These are phyloP conservation scores for Sporisorium scitamineum DNA, from an alignment of 1,284 basidiomycete species.

Conservation along the genomic window DNA sequence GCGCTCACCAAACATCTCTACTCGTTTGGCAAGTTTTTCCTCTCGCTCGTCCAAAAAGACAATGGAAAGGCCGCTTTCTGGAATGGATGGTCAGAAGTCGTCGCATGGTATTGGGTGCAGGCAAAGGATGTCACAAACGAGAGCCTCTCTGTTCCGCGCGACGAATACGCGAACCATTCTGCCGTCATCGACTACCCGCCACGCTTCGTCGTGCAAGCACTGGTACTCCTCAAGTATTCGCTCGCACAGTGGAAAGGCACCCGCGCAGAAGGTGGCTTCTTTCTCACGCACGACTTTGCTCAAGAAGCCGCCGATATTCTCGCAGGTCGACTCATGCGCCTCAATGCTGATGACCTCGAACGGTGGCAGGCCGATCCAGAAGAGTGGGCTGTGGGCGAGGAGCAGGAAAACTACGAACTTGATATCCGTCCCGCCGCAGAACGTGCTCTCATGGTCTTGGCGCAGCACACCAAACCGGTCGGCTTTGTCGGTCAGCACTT, in stretches of 20 bases:
- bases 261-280: slow-evolving; percentile 39
- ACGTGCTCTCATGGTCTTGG: slow-evolving; percentile 58
- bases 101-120: slow-evolving; percentile 65
- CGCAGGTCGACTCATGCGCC: slow-evolving; percentile 57
- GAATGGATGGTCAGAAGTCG: slow-evolving; percentile 65
- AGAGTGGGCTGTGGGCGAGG: slow-evolving; percentile 62
- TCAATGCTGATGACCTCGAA: slow-evolving; percentile 59
- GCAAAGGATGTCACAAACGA: slow-evolving; percentile 45
- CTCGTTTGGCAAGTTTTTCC: slow-evolving; percentile 65
- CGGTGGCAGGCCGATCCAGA: slow-evolving; percentile 63
- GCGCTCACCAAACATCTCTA: slow-evolving; percentile 65
- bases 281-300: slow-evolving; percentile 55
- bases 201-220: slow-evolving; percentile 63
- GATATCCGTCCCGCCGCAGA: slow-evolving; percentile 67
- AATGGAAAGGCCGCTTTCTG: slow-evolving; percentile 63
- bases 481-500: slow-evolving; percentile 57
- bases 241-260: slow-evolving; percentile 61
- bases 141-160: slow-evolving; percentile 48
- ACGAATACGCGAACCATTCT: slow-evolving; percentile 42
- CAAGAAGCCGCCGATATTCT: slow-evolving; percentile 58
- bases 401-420: slow-evolving; percentile 58
- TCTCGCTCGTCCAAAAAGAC: slow-evolving; percentile 58
- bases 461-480: slow-evolving; percentile 47
- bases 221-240: slow-evolving; percentile 58
- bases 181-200: slow-evolving; percentile 57